Conservation (phyloP, 108 stramenopile species). For the Discostella stelligeroides region DNA sequence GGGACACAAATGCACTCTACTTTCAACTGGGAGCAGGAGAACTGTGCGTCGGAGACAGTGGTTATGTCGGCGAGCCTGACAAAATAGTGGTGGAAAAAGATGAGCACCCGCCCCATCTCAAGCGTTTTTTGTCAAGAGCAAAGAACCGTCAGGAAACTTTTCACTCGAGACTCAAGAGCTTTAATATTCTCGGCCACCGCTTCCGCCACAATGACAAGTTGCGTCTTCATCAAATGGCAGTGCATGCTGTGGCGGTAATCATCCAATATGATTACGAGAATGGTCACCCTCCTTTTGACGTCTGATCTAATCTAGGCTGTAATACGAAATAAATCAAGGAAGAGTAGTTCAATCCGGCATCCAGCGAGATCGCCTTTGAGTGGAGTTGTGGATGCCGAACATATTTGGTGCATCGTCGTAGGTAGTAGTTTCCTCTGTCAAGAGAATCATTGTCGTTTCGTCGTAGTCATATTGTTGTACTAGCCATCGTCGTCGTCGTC, state of each 20-base stretch:
- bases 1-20: slow-evolving; percentile 6
- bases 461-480: too few species aligned
- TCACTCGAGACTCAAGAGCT: slow-evolving; percentile 44
- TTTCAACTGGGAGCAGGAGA: slow-evolving; percentile 1
- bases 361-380: too few species aligned
- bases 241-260: not conserved
- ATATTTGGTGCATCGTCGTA: too few species aligned
- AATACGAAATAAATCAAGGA: too few species aligned
- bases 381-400: too few species aligned
- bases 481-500: too few species aligned
- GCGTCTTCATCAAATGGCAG: slow-evolving; percentile 2
- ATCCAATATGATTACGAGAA: slow-evolving; percentile 18
- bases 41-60: slow-evolving; percentile 5
- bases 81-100: not conserved
- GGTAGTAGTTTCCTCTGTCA: too few species aligned
- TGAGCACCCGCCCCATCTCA: not conserved
- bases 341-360: too few species aligned
- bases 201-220: slow-evolving; percentile 27
- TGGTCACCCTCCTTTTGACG: slow-evolving; percentile 4
- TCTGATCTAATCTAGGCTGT: too few species aligned
- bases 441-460: too few species aligned
- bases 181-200: slow-evolving; percentile 19
- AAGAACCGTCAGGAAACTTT: slow-evolving; percentile 48
- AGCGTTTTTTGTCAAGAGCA: slow-evolving; percentile 9
- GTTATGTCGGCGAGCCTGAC: slow-evolving; percentile 7